Conservation (phyloP, 306 rosid species). For the Prunus dulcis region DNA sequence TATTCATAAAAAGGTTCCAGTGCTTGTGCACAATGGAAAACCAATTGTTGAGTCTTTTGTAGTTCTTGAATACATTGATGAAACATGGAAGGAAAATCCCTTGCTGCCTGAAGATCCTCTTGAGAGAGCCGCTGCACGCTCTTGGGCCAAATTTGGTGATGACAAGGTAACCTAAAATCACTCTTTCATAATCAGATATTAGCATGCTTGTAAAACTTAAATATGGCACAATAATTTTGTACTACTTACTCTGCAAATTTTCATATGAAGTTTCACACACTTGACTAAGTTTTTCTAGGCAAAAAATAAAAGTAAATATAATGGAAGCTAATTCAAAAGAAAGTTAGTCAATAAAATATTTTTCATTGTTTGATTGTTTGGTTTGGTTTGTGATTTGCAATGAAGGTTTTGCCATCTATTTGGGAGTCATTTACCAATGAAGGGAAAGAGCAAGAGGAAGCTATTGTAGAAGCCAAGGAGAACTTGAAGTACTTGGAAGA, state of each 20-base stretch:
- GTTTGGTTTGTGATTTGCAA: background rate
- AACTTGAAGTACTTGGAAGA: conserved; percentile 24
- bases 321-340: too few species aligned
- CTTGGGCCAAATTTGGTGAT: conserved; percentile 35
- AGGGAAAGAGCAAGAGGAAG: conserved; percentile 36
- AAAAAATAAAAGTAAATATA: too few species aligned
- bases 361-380: background rate
- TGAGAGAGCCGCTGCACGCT: conserved; percentile 24
- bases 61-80: conserved; percentile 37
- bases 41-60: conserved; percentile 27
- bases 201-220: background rate
- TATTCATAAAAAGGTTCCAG: conserved; percentile 23
- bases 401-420: conserved; percentile 8
- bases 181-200: background rate
- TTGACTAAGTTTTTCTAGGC: too few species aligned
- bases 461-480: conserved; percentile 1
- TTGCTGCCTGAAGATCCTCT: conserved; percentile 26
- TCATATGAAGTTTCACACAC: too few species aligned
- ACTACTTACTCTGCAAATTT: too few species aligned
- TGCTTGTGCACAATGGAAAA: conserved; percentile 33
- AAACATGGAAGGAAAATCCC: conserved; percentile 32
- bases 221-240: too few species aligned
- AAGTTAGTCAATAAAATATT: too few species aligned
- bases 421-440: background rate
- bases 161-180: conserved; percentile 10